Evolutionary conservation across 2,329 filamentous ascomycete genomes (phyloP).

Genomic region (Achaetomium macrosporum): DNA sequence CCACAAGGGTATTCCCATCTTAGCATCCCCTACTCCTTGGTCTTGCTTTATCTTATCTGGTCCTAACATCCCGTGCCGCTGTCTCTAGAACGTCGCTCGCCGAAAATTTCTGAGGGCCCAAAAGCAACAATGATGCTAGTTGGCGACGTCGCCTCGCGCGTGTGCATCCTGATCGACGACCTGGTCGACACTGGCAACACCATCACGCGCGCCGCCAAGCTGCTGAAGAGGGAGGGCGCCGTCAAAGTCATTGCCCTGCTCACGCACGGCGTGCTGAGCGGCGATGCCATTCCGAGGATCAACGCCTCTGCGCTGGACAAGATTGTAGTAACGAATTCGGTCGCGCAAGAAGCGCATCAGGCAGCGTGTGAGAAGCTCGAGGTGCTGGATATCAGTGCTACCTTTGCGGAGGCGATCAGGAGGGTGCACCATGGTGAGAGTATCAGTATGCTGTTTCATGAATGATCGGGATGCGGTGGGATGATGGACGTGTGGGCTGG

Average conservation of each 20-base stretch:
- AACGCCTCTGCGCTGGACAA: slow-evolving; percentile 89
- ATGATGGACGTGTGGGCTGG: neutral
- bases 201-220: slow-evolving; percentile 89
- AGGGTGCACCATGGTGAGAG: slow-evolving; percentile 96
- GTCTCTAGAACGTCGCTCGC: slow-evolving; percentile 48
- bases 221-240: slow-evolving; percentile 92
- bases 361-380: slow-evolving; percentile 75
- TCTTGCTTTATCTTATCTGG: neutral
- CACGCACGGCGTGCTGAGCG: slow-evolving; percentile 90
- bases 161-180: slow-evolving; percentile 88
- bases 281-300: slow-evolving; percentile 88
- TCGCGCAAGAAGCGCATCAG: slow-evolving; percentile 77
- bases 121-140: slow-evolving; percentile 84
- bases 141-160: slow-evolving; percentile 63
- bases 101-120: slow-evolving; percentile 65
- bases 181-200: slow-evolving; percentile 95
- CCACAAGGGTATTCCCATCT: slow-evolving; percentile 67
- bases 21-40: slow-evolving; percentile 13
- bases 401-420: slow-evolving; percentile 93
- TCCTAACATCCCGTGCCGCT: neutral
- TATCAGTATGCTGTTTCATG: slow-evolving; percentile 88
- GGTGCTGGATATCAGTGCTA: slow-evolving; percentile 80
- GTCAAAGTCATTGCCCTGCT: slow-evolving; percentile 82
- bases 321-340: slow-evolving; percentile 90
- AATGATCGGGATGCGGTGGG: slow-evolving; percentile 37